Percentiles rank a stretch among this genome's conserved stretches.
phyloP scores from a whole-genome alignment of 495 filamentous ascomycete genomes.

The Xylaria acuta region DNA sequence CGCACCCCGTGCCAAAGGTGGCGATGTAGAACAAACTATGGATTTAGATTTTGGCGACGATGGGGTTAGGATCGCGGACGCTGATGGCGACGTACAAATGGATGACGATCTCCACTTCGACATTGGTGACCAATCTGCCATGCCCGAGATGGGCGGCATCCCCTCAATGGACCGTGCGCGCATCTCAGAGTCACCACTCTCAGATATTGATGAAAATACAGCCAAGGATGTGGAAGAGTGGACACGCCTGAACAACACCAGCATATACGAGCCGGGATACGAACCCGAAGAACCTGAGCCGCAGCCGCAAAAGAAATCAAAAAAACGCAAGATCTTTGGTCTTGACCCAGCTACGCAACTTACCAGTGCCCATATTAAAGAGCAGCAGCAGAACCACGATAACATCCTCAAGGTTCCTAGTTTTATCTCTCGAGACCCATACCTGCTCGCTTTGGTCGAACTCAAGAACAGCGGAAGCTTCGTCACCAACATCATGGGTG shows the following conservation, averaged over 20 bases:
- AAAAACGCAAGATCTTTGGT: slow-evolving; percentile 77
- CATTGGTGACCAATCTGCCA: slow-evolving; percentile 56
- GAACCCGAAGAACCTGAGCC: slow-evolving; percentile 65
- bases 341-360: slow-evolving; percentile 70
- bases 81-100: slow-evolving; percentile 67
- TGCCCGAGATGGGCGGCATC: slow-evolving; percentile 46
- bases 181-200: slow-evolving; percentile 74
- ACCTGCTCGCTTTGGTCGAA: slow-evolving; percentile 84
- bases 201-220: slow-evolving; percentile 66
- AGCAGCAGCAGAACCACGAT: slow-evolving; percentile 78
- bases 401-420: slow-evolving; percentile 79
- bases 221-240: slow-evolving; percentile 61
- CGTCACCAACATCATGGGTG: slow-evolving; percentile 78
- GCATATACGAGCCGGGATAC: slow-evolving; percentile 55
- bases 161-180: slow-evolving; percentile 56
- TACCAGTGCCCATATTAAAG: slow-evolving; percentile 66
- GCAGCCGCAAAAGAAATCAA: slow-evolving; percentile 69
- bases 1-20: slow-evolving; percentile 53
- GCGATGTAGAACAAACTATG: slow-evolving; percentile 49
- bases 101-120: slow-evolving; percentile 64
- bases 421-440: slow-evolving; percentile 85
- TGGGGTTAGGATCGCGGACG: slow-evolving; percentile 60
- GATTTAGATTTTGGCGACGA: slow-evolving; percentile 58
- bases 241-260: slow-evolving; percentile 57
- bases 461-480: slow-evolving; percentile 89